Base-by-base conservation (phyloP, 2,329 filamentous ascomycete species). In the Colletotrichum gloeosporioides region DNA sequence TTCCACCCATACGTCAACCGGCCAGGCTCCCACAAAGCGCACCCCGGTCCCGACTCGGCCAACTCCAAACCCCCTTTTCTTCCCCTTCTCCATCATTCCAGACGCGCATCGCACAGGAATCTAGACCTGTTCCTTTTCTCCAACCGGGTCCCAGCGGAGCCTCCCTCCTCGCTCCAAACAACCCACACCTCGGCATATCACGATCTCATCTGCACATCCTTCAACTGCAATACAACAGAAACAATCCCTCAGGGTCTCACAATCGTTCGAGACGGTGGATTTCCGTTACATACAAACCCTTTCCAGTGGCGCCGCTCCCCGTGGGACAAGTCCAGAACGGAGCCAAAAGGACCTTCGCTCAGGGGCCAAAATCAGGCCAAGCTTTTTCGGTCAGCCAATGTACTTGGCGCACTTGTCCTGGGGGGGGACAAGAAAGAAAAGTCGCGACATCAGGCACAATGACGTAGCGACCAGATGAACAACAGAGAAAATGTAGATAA, bases 151-250 rank as follows among this genome's bases (percentile, higher is more conserved):
- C 39, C 39, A 44, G 22, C 53, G 53, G 53, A 57, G 53, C 12
- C 53, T 5, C 59, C 25, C 15, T 12, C 3, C 16, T 18, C 27
- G 36, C 61, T 63, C 61, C 31, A 63, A 63, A 36, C 31, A 63
- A 63, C 1, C 61, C 61, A 63, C 31, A 36, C 39, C 39, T 63
- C 31, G 61, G 61, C 61, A 63, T 63, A 49, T 63, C 61, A 31
- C 27, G 31, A 34, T 63, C 27, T 13, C 27, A 15, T 49, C 39
- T n/a, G 39, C 39, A 63, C 61, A 63, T 0, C n/a, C n/a, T 31
- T 32, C 8, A n/a, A n/a, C 61, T 0, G 61, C 61, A 36, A 1
- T 36, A 34, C 61, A 63, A 63, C 61, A 36, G 61, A 34, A 63
- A 63, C 61, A 3, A 10, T 15, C 10, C 16, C 16, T 59, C 59